Base-by-base conservation (phyloP, 2,329 filamentous ascomycete species). In the Diplocarpon rosae region DNA sequence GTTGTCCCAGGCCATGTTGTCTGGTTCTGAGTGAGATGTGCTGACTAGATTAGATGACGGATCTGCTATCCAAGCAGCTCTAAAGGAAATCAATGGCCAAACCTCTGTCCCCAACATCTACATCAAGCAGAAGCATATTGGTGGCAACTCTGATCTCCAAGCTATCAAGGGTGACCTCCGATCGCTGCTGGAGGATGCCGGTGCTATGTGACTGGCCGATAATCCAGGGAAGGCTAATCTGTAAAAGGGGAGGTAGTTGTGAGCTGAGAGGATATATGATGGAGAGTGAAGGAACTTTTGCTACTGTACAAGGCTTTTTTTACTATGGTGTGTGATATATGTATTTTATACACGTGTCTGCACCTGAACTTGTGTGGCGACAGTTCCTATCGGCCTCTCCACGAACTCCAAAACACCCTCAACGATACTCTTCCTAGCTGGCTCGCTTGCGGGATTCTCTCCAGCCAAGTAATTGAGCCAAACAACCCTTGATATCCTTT, bases 101-200 rank as follows among this genome's bases (percentile, higher is more conserved):
- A 74, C 80, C 60, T 90, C 85, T 59, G 92, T 98, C 5, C 92
- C 92, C 59, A 96, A 96, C 72, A 84, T 95, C 70, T 96, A 85
- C 73, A 96, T 98, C 67, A 70, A 69, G 57, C 70, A 88, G 70
- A 71, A 93, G 71, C 90, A 95, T 69, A 93, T 98, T 64, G 92
- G 92, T 52, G 92, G 92, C 56, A 96, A 96, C 77, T 94, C 87
- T 17, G 90, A 92, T 57, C 66, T 93, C 52, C 82, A 89, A 68
- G 72, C 68, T 1, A 64, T 64, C 42, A 77, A 73, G 66, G 77
- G 76, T 65, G 63, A 93, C 54, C 67, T 96, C 43, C 74, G 78
- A 55, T 59, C 59, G 28, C 65, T 92, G 56, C 68, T 85, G 62
- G 73, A 75, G 67, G 69, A 69, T 38, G 82, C 78, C 52, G 73